Conservation (phyloP, 495 filamentous ascomycete genomes). For the Amphirosellinia nigrospora region DNA sequence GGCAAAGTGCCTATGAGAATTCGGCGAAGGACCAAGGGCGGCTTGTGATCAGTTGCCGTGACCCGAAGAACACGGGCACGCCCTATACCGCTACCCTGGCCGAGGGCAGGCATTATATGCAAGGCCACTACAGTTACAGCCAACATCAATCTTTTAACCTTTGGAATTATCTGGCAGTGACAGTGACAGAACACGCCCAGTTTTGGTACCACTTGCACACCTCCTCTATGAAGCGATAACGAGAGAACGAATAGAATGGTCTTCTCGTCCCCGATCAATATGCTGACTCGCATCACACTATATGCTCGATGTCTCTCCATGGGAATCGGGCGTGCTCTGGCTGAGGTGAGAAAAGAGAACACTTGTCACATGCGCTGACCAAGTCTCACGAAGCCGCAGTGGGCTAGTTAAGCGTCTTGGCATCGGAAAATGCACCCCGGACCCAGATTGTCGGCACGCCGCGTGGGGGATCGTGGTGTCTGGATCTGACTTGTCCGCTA, state of each 20-base stretch:
- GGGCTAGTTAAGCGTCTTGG: conserved; percentile 17
- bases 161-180: neutral
- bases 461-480: conserved; percentile 2
- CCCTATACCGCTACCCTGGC: neutral
- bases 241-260: neutral
- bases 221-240: no score
- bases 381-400: neutral
- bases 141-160: neutral
- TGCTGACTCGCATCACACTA: neutral
- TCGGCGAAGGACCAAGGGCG: conserved; percentile 22
- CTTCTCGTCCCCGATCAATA: neutral
- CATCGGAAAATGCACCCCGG: neutral
- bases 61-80: no score
- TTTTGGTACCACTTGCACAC: neutral
- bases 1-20: conserved; percentile 25
- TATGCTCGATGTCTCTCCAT: neutral
- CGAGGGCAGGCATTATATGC: neutral
- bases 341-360: conserved; percentile 2
- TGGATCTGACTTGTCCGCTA: neutral
- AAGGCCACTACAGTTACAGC: neutral
- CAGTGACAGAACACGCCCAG: neutral
- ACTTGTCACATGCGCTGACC: conserved; percentile 14
- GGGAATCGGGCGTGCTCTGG: neutral
- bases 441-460: conserved; percentile 7
- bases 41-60: conserved; percentile 6